phyloP scores from a whole-genome alignment of 2,329 filamentous ascomycete species.

The Podosphaera fusca region DNA sequence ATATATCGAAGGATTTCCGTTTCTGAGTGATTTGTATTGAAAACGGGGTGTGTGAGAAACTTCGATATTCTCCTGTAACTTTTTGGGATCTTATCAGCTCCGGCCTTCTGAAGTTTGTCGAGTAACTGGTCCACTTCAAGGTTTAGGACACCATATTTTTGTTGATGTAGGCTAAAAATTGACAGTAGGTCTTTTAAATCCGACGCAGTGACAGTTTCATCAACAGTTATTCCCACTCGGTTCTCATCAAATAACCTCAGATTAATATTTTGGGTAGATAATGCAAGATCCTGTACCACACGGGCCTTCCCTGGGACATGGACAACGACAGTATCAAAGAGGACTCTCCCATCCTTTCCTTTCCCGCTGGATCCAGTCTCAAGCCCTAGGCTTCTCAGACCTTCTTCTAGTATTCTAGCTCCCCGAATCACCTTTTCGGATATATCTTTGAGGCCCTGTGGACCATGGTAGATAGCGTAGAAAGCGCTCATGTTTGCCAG shows the following conservation, averaged over 20 bases:
- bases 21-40: conserved; percentile 88
- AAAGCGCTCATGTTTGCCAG: conserved; percentile 90
- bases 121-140: background rate
- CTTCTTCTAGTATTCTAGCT: conserved; percentile 44
- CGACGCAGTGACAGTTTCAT: conserved; percentile 42
- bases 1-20: conserved; percentile 89
- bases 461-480: conserved; percentile 87
- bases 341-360: conserved; percentile 28
- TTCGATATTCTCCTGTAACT: conserved; percentile 44
- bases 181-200: conserved; percentile 33
- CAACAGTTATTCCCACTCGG: conserved; percentile 51
- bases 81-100: conserved; percentile 25
- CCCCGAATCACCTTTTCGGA: conserved; percentile 54
- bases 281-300: conserved; percentile 26
- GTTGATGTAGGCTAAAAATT: conserved; percentile 21
- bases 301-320: conserved; percentile 28
- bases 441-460: conserved; percentile 59
- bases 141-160: background rate
- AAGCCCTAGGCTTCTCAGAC: conserved; percentile 38
- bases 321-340: conserved; percentile 67
- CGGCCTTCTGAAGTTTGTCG: background rate
- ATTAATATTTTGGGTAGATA: conserved; percentile 30
- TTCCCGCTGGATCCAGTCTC: conserved; percentile 35
- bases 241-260: conserved; percentile 37
- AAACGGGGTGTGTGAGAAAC: conserved; percentile 76